These are phyloP conservation scores for Plasmodium relictum DNA, from an alignment of 169 alveolate species.

Conservation along the genomic window DNA sequence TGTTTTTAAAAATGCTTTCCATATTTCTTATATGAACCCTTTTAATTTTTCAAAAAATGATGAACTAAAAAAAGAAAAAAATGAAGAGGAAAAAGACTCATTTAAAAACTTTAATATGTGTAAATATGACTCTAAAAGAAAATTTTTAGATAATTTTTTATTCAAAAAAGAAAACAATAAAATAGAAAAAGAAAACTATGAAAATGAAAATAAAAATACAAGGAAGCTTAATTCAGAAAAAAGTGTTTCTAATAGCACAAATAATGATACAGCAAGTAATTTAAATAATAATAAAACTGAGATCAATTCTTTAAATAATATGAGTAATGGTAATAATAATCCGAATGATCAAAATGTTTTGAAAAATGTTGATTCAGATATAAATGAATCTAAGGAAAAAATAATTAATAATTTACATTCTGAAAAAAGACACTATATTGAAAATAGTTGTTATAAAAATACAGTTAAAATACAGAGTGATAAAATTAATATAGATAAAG, in stretches of 20 bases:
- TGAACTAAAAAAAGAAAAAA: not conserved
- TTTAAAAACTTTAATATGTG: constrained; percentile 44
- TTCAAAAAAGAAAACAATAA: not conserved
- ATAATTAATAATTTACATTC: not conserved
- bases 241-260: not conserved
- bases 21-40: constrained; percentile 48
- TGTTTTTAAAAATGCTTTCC: constrained; percentile 40
- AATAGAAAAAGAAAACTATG: not conserved
- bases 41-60: constrained; percentile 1
- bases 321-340: not conserved
- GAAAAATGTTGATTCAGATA: not conserved
- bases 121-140: constrained; percentile 38
- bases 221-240: not conserved
- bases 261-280: not conserved
- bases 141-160: constrained; percentile 28
- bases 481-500: not conserved
- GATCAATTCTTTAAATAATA: not conserved
- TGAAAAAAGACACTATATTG: not conserved
- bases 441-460: not conserved
- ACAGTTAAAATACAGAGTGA: not conserved
- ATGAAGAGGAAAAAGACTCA: constrained; percentile 55
- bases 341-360: not conserved
- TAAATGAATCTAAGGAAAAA: not conserved
- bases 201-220: not conserved
- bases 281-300: not conserved